These are phyloP conservation scores for Saccharomycopsis amapae DNA, from an alignment of 805 yeast species.

Conservation along the genomic window DNA sequence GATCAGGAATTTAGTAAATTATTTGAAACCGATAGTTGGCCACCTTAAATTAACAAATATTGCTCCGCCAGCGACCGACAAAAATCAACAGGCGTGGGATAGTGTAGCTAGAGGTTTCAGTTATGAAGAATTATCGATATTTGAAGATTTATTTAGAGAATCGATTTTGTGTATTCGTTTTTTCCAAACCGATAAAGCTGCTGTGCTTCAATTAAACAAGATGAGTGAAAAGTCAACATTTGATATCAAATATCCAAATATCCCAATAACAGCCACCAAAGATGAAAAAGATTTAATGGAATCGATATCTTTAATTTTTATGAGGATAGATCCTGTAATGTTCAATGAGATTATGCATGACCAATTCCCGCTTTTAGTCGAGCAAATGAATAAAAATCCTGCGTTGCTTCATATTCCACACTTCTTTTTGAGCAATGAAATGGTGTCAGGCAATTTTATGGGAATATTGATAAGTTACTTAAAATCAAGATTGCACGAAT, in stretches of 20 bases:
- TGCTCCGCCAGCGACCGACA: conserved; percentile 52
- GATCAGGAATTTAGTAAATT: conserved; percentile 81
- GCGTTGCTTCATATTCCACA: conserved; percentile 89
- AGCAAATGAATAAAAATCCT: conserved; percentile 73
- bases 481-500: conserved; percentile 59
- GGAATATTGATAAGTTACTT: conserved; percentile 75
- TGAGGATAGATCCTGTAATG: conserved; percentile 90
- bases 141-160: conserved; percentile 73
- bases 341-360: conserved; percentile 85
- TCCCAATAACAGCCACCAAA: conserved; percentile 81
- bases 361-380: conserved; percentile 56
- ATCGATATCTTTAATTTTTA: conserved; percentile 84
- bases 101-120: conserved; percentile 78
- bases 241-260: conserved; percentile 73
- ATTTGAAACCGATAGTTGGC: conserved; percentile 81
- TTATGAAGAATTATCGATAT: conserved; percentile 72
- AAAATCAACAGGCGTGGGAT: conserved; percentile 61
- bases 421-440: conserved; percentile 86
- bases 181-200: conserved; percentile 44
- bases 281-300: conserved; percentile 97
- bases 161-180: conserved; percentile 75
- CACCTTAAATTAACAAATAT: conserved; percentile 89
- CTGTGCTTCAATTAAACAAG: conserved; percentile 22
- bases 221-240: conserved; percentile 32
- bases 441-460: conserved; percentile 88